A percentile compares a stretch with the other conserved stretches of the same genome.
Evolutionary conservation across 2,329 filamentous ascomycete genomes (phyloP).

Genomic region (Colletotrichum chrysophilum): DNA sequence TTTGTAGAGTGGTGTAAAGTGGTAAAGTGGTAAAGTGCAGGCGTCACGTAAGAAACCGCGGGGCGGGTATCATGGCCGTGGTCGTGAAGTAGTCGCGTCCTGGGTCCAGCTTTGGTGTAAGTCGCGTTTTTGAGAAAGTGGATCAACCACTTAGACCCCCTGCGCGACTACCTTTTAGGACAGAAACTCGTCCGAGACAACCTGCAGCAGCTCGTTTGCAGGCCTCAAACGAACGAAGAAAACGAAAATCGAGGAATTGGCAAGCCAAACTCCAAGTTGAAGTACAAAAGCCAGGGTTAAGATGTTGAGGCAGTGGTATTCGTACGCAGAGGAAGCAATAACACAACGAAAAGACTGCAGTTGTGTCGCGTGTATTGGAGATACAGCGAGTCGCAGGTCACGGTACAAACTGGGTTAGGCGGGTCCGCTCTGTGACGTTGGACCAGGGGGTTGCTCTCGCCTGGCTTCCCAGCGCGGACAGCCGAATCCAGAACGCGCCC

Average conservation of each 20-base stretch:
- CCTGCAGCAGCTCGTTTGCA: neutral
- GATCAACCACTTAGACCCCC: conserved; percentile 20
- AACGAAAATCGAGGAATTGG: neutral
- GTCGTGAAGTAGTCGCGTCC: conserved; percentile 21
- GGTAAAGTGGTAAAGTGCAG: conserved; percentile 19
- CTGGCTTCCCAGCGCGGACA: conserved; percentile 8
- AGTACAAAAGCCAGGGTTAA: neutral
- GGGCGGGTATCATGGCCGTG: conserved; percentile 23
- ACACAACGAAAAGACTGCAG: conserved; percentile 4
- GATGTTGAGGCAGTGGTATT: neutral
- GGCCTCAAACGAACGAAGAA: neutral
- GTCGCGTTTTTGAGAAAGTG: conserved; percentile 22
- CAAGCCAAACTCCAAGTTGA: neutral
- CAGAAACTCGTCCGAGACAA: neutral
- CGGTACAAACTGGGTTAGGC: conserved; percentile 1
- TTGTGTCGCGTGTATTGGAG: conserved; percentile 5
- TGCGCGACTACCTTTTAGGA: neutral
- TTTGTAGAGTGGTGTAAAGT: conserved; percentile 17
- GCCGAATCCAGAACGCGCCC: conserved; percentile 14
- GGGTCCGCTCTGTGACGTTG: conserved; percentile 4
- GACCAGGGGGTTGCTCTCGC: neutral
- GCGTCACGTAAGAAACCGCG: conserved; percentile 23
- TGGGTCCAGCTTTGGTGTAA: conserved; percentile 10
- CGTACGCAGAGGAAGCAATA: neutral
- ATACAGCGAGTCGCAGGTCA: conserved; percentile 1